Conservation (phyloP, 2,329 filamentous ascomycete genomes). For the Fusarium torulosum region DNA sequence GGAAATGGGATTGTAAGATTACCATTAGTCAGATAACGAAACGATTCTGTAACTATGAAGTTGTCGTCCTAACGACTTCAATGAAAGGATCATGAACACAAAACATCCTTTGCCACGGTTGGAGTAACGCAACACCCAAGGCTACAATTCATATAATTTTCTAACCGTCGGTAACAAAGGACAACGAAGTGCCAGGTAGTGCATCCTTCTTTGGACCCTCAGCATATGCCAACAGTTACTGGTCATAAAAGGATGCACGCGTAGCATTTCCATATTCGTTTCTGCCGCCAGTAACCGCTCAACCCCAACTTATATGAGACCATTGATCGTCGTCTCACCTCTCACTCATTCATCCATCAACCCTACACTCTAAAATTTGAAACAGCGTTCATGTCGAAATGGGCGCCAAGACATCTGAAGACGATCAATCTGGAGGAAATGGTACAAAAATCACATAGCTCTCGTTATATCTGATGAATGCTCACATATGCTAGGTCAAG, state of each 20-base stretch:
- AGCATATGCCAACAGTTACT: too few species aligned
- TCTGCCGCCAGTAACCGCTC: constrained; percentile 30
- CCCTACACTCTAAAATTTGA: constrained; percentile 11
- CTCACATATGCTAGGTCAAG: constrained; percentile 36
- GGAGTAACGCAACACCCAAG: too few species aligned
- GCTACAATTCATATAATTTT: not conserved
- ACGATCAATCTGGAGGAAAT: constrained; percentile 51
- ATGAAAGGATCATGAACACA: too few species aligned
- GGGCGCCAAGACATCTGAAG: constrained; percentile 57
- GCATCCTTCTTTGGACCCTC: not conserved
- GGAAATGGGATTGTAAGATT: too few species aligned
- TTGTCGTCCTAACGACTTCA: too few species aligned
- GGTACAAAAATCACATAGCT: constrained; percentile 43
- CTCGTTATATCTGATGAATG: not conserved
- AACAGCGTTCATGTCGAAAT: constrained; percentile 51
- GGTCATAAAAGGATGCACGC: constrained; percentile 6
- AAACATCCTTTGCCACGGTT: too few species aligned
- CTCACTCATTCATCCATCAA: not conserved
- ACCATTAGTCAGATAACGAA: not conserved
- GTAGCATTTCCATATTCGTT: constrained; percentile 12
- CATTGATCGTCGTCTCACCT: constrained; percentile 17
- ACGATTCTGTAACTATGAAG: too few species aligned
- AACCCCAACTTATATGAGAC: constrained; percentile 1
- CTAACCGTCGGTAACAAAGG: not conserved
- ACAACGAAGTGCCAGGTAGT: not conserved